Percentiles rank a stretch among this genome's conserved stretches.
Evolutionary conservation across 2,329 filamentous ascomycete species (phyloP).

Genomic region (Talaromyces marneffei): DNA sequence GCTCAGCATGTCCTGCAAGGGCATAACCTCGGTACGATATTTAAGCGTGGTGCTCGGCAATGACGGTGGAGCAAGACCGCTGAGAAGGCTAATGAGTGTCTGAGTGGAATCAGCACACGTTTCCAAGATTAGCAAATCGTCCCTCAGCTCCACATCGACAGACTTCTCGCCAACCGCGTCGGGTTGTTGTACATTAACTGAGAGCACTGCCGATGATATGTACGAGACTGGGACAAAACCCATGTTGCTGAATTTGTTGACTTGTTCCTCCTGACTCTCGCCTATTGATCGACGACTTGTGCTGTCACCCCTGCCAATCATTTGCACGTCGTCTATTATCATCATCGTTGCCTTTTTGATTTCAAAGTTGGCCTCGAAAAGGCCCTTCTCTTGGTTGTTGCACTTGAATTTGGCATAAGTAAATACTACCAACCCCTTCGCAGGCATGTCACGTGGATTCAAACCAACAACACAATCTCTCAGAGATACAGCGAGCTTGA

Average conservation of each 20-base stretch:
- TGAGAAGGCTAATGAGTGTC: conserved; percentile 73
- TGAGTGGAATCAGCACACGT: conserved; percentile 96
- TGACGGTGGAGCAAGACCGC: conserved; percentile 74
- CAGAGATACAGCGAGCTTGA: conserved; percentile 55
- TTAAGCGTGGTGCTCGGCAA: conserved; percentile 77
- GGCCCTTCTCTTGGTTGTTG: conserved; percentile 58
- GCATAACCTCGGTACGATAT: conserved; percentile 80
- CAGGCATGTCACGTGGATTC: conserved; percentile 68
- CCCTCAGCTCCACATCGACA: conserved; percentile 73
- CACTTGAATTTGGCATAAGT: conserved; percentile 70
- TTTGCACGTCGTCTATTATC: conserved; percentile 65
- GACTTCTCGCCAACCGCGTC: conserved; percentile 57
- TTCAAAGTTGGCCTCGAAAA: conserved; percentile 59
- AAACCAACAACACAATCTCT: conserved; percentile 77
- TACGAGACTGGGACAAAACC: conserved; percentile 85
- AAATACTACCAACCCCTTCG: conserved; percentile 73
- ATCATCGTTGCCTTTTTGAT: conserved; percentile 77
- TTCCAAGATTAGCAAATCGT: conserved; percentile 83
- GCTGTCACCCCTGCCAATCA: conserved; percentile 21
- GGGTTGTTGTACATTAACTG: conserved; percentile 55
- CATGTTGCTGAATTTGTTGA: conserved; percentile 49
- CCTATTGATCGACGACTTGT: conserved; percentile 23
- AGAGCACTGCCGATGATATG: conserved; percentile 71
- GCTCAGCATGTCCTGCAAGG: conserved; percentile 79
- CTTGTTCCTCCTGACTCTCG: conserved; percentile 38